Evolutionary conservation across 768 basidiomycete genomes (phyloP), one percentile per base, ranked within the genome.

Genomic region (Agrocybe praecox): DNA sequence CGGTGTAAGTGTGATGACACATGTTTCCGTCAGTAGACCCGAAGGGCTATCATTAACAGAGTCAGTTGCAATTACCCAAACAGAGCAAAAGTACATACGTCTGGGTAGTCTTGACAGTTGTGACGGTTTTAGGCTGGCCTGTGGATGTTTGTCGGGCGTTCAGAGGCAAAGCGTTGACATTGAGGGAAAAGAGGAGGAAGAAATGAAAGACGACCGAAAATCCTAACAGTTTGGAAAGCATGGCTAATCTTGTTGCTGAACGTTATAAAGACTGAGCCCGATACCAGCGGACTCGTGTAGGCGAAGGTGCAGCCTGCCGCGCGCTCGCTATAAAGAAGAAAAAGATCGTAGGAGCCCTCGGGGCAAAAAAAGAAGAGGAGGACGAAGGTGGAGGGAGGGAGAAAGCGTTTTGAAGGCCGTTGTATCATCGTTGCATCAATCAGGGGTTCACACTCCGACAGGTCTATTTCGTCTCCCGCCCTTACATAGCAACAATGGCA

Each of bases 11-110:
- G 81, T 80, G 47, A 85, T 72, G 10, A 79, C 74, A 66, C 88
- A 89, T n/a, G 78, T 84, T 72, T 85, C 76, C 42, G 75, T 81
- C 68, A 85, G 71, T 24, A 70, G 67, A 17, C 87, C 86, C 54
- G 76, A 72, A 45, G 76, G 49, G 58, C 29, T 46, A 58, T 63
- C 32, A 62, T 53, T 62, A 18, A 14, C 34, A 4, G 9, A 29
- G 26, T 29, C 9, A 29, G 9, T 29, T 29, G 26, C 26, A 36
- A 29, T 6, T 23, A n/a, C 24, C 40, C 50, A 42, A 5, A 48
- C 46, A 22, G 45, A 29, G 9, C 9, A 29, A 29, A 23, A 40
- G 6, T 55, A 62, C 83, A 69, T 71, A 86, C 83, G 78, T 80
- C 63, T 77, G 65, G 53, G 76, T 75, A 29, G 73, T 78, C 22